Base-by-base conservation (phyloP, 257 asterid species). In the Cruciata laevipes region DNA sequence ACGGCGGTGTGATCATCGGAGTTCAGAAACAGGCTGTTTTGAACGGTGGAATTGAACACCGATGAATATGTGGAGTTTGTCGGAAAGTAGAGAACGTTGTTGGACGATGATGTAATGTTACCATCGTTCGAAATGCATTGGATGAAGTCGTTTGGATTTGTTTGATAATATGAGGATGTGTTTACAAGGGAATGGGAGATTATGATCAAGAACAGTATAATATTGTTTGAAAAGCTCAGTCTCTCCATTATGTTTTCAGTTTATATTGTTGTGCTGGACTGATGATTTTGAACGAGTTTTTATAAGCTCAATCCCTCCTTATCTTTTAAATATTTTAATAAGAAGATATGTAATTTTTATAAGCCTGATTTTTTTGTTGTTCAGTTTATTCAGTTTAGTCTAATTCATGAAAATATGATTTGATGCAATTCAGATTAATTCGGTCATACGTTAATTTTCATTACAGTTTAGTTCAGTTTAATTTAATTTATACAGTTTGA, bases 201-300 rank as follows among this genome's bases (percentile, higher is more conserved):
- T 10, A 40, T 42, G 55, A 47, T 47, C 20, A 47, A 47, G 55
- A 47, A 17, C 55, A 47, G 55, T 17, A 47, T 21, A 47, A 17
- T 1, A 16, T 40, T 40, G 11, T 4, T n/a, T n/a, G n/a, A 40
- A 16, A 40, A 1, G 55, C 20, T 47, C 55, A 47, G 16, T 4
- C n/a, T 47, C 55, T 47, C 6, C 55, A 47, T 47, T 47, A 16
- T 11, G n/a, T 3, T 3, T 47, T 47, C n/a, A n/a, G n/a, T n/a
- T n/a, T n/a, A n/a, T n/a, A n/a, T n/a, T 47, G 55, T 14, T 14
- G 4, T 47, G 11, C 38, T 4, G 38, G 53, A 44, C 14, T 44
- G 56, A 1, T 68, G 37, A 17, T 74, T 71, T n/a, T 74, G 79
- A 23, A 78, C 51, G 32, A 13, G 14, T 42, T 42, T 42, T 42